Base-by-base conservation (phyloP, 1,284 basidiomycete species). In the Ceratobasidium theobromae region DNA sequence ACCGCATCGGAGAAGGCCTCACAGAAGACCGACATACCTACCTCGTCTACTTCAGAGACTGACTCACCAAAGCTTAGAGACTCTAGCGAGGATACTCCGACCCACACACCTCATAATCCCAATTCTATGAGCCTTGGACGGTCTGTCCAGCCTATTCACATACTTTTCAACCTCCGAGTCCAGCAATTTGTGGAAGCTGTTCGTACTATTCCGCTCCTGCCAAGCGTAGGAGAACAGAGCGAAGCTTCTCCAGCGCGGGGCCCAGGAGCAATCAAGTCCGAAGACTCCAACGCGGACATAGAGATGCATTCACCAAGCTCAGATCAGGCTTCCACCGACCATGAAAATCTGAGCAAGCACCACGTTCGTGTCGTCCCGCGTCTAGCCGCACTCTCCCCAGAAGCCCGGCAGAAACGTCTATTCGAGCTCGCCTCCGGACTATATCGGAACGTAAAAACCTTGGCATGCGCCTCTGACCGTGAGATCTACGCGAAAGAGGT, bases 101-200 rank as follows among this genome's bases (percentile, higher is more conserved):
- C 46, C 21, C 45, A 30, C 23, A 21, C 33, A 5, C 21, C 55
- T 33, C 27, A 21, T 12, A 49, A 33, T 18, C 30, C 25, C 18
- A 38, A 46, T 25, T 38, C 16, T 28, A 23, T 41, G 32, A 51
- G 46, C 27, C 57, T 62, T n/a, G 57, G 46, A 18, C 32, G 57
- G 16, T 84, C 87, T 6, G 79, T 87, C 30, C 82, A 90, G 53
- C 88, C 91, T 16, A 77, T 80, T 1, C 90, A 93, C 72, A 79
- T 95, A 51, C 79, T 81, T 38, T 82, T 95, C 70, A 93, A 95
- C 72, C 82, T 95, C 52, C 89, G 88, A 70, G 89, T 95, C 38
- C 85, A 89, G 49, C 83, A 84, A 0, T 95, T 94, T 76, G 86
- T 91, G 71, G 93, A 95, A 75, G 81, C 86, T 6, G 86, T 89